Evolutionary conservation across 345 rosid genomes (phyloP), one percentile per base, ranked within the genome.

Genomic region (Brassica carinata): DNA sequence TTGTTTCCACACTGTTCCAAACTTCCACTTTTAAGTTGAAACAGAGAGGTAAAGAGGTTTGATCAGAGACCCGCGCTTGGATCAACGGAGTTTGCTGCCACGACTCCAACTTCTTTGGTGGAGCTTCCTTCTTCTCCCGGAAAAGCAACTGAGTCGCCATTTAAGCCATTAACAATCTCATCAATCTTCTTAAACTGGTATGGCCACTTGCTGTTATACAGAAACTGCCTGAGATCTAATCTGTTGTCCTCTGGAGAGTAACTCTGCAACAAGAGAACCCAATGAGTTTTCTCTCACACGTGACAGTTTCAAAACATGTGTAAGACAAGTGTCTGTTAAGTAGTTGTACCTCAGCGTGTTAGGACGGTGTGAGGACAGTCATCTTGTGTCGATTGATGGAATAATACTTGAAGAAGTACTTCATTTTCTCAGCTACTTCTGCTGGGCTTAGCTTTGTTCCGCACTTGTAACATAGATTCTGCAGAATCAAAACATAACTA

Each of bases 381-480:
- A 96, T 92, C 78, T 96, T 96, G 87, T 96, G 99, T 30, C 98
- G 89, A 82, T 94, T 96, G 59, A 92, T 89, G 61, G 99, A 96
- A 81, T 96, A 96, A 77, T 88, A 89, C 77, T 92, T 91, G 92
- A 96, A 96, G 90, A 96, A 94, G 78, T 88, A 83, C 72, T 94
- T 94, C 81, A 96, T 97, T 90, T 92, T 96, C 34, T 91, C 97
- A 61, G 94, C 94, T 70, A 94, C 92, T 86, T 94, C 98, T 30
- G 82, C 75, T 55, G 99, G 98, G 74, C 89, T 84, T 76, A 88
- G 86, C 64, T 71, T 92, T 10, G 90, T 84, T 77, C 97, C 95
- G 97, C 99, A 96, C 85, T 80, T 85, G 84, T 89, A 92, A 85
- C 99, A 96, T 57, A 96, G 94, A 77, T 94, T 94, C 98, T 96